Conservation (phyloP, 805 yeast species). For the Lipomyces kockii region DNA sequence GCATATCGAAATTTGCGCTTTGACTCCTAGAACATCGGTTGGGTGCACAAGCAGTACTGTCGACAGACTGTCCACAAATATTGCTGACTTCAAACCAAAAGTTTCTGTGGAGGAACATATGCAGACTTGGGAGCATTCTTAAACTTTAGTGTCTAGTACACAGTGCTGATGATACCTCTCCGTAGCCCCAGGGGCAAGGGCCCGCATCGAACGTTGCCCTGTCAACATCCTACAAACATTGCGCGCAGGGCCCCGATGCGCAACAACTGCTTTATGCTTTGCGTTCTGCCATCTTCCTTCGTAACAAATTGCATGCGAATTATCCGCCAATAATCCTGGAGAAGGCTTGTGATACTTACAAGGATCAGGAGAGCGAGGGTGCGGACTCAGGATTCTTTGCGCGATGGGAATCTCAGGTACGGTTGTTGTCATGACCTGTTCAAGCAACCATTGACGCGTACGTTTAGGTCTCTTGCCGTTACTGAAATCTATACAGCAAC, state of each 20-base stretch:
- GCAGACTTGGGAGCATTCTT: background rate
- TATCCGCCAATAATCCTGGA: background rate
- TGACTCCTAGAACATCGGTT: background rate
- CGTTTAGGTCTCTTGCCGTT: slow-evolving; percentile 70
- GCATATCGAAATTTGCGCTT: slow-evolving; percentile 52
- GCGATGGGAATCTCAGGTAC: slow-evolving; percentile 27
- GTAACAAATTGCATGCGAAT: background rate
- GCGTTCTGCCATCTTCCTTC: background rate
- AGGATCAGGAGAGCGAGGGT: background rate
- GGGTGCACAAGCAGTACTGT: background rate
- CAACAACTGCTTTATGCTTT: background rate
- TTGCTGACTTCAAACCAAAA: background rate
- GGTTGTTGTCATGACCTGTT: background rate
- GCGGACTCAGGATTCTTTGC: background rate
- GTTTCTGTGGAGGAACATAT: background rate
- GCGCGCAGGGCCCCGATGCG: background rate
- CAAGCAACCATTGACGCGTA: background rate
- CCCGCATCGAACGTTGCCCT: background rate
- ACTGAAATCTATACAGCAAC: slow-evolving; percentile 72
- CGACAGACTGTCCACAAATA: background rate
- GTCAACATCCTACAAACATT: background rate
- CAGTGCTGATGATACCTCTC: background rate
- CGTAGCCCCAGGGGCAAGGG: background rate
- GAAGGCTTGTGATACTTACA: background rate
- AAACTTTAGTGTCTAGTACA: no score